phyloP scores from a whole-genome alignment of 257 asterid species.

The Misopates orontium region DNA sequence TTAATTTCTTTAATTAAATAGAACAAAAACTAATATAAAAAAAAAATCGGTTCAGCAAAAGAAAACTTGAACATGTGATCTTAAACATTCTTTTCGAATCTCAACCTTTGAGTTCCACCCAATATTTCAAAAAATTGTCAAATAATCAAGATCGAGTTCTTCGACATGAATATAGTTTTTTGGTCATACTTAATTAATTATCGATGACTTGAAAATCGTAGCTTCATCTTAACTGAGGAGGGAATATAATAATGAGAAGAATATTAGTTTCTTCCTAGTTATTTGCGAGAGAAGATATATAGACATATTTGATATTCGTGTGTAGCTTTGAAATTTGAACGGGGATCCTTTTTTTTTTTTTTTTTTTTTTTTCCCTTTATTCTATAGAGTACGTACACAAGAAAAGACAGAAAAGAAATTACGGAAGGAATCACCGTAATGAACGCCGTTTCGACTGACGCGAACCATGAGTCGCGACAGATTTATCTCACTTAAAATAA shows the following conservation, averaged over 20 bases:
- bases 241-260: constrained; percentile 41
- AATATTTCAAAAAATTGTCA: too few relatives aligned
- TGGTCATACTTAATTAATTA: neutral
- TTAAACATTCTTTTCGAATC: too few relatives aligned
- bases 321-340: constrained; percentile 40
- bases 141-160: too few relatives aligned
- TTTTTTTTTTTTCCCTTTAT: neutral
- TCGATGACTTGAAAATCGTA: neutral
- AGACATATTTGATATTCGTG: constrained; percentile 25
- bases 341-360: neutral
- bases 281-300: constrained; percentile 28
- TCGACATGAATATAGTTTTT: neutral
- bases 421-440: constrained; percentile 69
- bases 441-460: constrained; percentile 76
- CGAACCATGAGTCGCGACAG: constrained; percentile 37
- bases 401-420: constrained; percentile 49
- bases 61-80: too few relatives aligned
- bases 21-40: too few relatives aligned
- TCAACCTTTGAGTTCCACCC: too few relatives aligned
- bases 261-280: constrained; percentile 46
- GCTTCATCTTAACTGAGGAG: constrained; percentile 14
- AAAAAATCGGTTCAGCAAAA: too few relatives aligned
- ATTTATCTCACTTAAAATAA: neutral
- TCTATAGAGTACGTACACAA: constrained; percentile 18
- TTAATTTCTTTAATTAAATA: too few relatives aligned